Evolutionary conservation across 768 basidiomycete genomes (phyloP), one percentile per base, ranked within the genome.

Genomic region (Serendipita indica): DNA sequence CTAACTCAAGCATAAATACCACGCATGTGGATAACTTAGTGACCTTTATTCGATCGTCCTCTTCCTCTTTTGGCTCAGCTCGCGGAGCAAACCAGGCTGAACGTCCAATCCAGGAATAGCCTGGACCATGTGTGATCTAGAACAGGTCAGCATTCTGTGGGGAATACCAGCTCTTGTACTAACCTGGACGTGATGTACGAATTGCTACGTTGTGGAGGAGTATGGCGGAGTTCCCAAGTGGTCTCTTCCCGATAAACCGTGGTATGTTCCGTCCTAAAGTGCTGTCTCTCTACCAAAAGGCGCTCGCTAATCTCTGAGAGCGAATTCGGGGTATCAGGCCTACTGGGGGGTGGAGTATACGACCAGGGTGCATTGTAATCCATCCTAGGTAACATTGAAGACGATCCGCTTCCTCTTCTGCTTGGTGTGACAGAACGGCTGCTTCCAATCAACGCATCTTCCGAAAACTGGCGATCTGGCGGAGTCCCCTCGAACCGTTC

Each of bases 21-120:
- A 54, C 49, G n/a, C 30, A 22, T 18, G 49, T 54, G 49, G 49
- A 54, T 54, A 54, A 54, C 10, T 54, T 54, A 54, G 30, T 6
- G 7, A 14, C 49, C 22, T 28, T 25, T 28, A 54, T 25, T 54
- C 49, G 16, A 54, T 54, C 49, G 7, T 54, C 49, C 30, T 25
- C 30, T 16, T 3, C 20, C 49, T n/a, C 22, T 54, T 54, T 32
- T 27, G 49, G 30, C 49, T 54, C 49, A 13, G 30, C 22, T 54
- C 49, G 7, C 49, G 20, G 49, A 54, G 10, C 20, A 54, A 32
- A 10, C 2, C 30, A 7, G 49, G 49, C 30, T 54, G 49, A 25
- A 54, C 22, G 3, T 54, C 49, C 49, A 54, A 27, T 18, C 49
- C 49, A 27, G 49, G 49, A 27, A 54, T 54, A 18, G 49, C 49